These are phyloP conservation scores for Aquanectria penicillioides DNA, from an alignment of 2,329 filamentous ascomycete species.

Conservation along the genomic window DNA sequence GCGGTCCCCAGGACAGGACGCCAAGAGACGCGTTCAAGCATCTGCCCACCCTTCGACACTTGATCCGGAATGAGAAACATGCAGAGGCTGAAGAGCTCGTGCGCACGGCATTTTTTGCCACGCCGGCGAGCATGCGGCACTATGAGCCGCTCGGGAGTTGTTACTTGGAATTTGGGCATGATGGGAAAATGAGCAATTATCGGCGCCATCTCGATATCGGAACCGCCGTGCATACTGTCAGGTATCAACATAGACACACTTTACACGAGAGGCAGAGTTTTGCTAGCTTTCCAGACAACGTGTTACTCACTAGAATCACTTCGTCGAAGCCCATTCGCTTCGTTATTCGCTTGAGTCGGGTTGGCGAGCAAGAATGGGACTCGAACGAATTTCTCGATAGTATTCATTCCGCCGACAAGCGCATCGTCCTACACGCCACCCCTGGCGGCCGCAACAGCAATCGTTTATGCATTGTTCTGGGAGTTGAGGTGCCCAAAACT, in stretches of 20 bases:
- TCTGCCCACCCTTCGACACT: constrained; percentile 29
- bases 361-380: constrained; percentile 35
- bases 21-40: constrained; percentile 43
- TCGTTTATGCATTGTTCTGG: constrained; percentile 25
- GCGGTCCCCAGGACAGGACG: constrained; percentile 54
- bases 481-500: constrained; percentile 6
- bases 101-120: constrained; percentile 36
- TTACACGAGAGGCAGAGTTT: constrained; percentile 49
- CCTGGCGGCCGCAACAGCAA: constrained; percentile 36
- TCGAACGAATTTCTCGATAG: constrained; percentile 40
- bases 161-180: constrained; percentile 51
- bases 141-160: constrained; percentile 46
- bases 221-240: constrained; percentile 47
- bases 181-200: constrained; percentile 44
- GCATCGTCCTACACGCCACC: constrained; percentile 32
- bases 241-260: constrained; percentile 48
- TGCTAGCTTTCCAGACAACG: constrained; percentile 53
- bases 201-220: constrained; percentile 51
- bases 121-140: constrained; percentile 41
- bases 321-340: constrained; percentile 35
- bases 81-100: constrained; percentile 37
- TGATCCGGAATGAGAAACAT: constrained; percentile 38
- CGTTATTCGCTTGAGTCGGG: constrained; percentile 37
- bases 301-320: constrained; percentile 41
- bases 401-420: constrained; percentile 28